Base-by-base conservation (phyloP, 2,329 filamentous ascomycete species). In the Aspergillus versicolor region DNA sequence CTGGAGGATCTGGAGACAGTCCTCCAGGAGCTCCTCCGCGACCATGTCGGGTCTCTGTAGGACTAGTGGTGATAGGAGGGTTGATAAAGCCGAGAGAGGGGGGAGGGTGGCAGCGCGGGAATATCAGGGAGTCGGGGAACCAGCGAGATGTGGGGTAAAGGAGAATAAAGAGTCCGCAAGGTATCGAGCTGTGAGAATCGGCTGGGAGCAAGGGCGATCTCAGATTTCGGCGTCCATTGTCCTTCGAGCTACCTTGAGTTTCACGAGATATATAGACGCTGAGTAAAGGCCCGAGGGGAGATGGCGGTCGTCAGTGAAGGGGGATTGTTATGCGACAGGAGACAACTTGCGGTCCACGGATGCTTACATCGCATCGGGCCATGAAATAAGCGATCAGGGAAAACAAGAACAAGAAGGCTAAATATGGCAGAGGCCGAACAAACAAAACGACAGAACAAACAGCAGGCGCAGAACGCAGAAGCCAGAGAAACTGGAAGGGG, bases 1-100 rank as follows among this genome's bases (percentile, higher is more conserved):
- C 78, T 94, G 88, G 63, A 99, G 84, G 70, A 97, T 85, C 52
- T 91, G 90, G 72, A 95, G 85, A 75, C 92, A 96, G 69, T 94
- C 84, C 67, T 97, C 92, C 80, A 95, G 96, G 55, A 93, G 87
- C 67, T 92, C 87, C 81, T 97, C 93, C 67, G 92, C 90, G 61
- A 96, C 88, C 93, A 97, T 97, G 72, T 61, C 83, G 75, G 49
- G 57, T 19, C 52, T 47, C 19, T 41, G n/a, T 37, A 46, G 44
- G 24, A 42, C 24, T 12, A 40, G 22, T 12, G 24, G 22, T 22
- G 22, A 15, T 11, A 30, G 30, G 37, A 27, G 40, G 30, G 32
- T 48, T 27, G 55, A 56, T 42, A 41, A 12, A 11, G 17, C 41
- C 19, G 52, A 40, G 46, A 52, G 43, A 46, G 46, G 47, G 50